A percentile compares a stretch with the other conserved stretches of the same genome.
Evolutionary conservation across 2,329 filamentous ascomycete species (phyloP).

Genomic region (Diaporthe destruens): DNA sequence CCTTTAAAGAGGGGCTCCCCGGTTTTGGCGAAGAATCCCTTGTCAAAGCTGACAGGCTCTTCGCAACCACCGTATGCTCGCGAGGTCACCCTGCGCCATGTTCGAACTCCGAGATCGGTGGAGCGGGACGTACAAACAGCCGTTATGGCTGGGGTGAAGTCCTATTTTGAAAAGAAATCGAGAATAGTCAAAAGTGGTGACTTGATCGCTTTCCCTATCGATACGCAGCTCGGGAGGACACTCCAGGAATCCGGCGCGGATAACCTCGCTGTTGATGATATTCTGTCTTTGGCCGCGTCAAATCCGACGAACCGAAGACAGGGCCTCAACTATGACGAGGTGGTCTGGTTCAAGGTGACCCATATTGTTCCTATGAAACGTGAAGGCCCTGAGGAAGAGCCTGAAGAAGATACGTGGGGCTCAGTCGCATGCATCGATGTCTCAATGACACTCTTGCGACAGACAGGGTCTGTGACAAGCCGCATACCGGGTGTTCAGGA

Average conservation of each 20-base stretch:
- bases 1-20: slow-evolving; percentile 68
- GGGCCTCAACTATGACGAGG: slow-evolving; percentile 63
- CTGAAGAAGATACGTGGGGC: slow-evolving; percentile 82
- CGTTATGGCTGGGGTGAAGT: slow-evolving; percentile 87
- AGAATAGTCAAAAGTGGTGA: slow-evolving; percentile 89
- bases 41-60: slow-evolving; percentile 67
- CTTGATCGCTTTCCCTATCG: slow-evolving; percentile 88
- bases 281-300: slow-evolving; percentile 64
- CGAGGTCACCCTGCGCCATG: slow-evolving; percentile 89
- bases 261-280: slow-evolving; percentile 79
- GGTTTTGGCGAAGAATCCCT: slow-evolving; percentile 64
- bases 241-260: slow-evolving; percentile 74
- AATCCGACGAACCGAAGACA: slow-evolving; percentile 45
- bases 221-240: slow-evolving; percentile 84
- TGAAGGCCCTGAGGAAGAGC: slow-evolving; percentile 68
- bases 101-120: slow-evolving; percentile 89
- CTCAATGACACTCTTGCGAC: slow-evolving; percentile 87
- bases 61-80: slow-evolving; percentile 70
- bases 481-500: slow-evolving; percentile 81
- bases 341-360: slow-evolving; percentile 94
- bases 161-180: slow-evolving; percentile 85
- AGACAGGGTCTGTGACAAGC: slow-evolving; percentile 88
- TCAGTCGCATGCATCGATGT: slow-evolving; percentile 89
- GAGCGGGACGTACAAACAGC: slow-evolving; percentile 88
- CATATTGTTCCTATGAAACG: slow-evolving; percentile 72